Evolutionary conservation across 306 rosid genomes (phyloP).

Genomic region (Betula pendula): DNA sequence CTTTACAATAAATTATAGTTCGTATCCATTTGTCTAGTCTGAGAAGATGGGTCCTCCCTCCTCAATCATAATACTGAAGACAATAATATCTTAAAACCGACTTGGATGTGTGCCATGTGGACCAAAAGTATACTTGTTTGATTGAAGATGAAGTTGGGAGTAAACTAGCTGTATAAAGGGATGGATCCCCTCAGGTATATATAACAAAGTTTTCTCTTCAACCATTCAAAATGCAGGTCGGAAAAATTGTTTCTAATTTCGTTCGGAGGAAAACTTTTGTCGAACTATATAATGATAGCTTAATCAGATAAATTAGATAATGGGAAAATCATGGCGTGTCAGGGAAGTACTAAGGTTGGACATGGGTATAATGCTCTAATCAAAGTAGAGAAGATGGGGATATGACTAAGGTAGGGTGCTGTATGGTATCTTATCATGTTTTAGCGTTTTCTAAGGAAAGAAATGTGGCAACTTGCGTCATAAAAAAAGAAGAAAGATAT

Average conservation of each 20-base stretch:
- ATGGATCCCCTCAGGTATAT: background rate
- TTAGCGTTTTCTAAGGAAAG: background rate
- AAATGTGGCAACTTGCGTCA: background rate
- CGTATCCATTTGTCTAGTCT: constrained; percentile 1
- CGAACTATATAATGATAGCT: background rate
- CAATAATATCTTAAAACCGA: constrained; percentile 5
- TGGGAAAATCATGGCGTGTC: background rate
- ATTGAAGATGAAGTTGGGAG: no score
- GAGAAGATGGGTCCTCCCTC: constrained; percentile 16
- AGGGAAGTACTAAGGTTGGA: constrained; percentile 12
- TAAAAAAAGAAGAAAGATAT: background rate
- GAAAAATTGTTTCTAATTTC: no score
- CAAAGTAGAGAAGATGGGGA: background rate
- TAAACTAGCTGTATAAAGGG: background rate
- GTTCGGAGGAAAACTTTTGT: no score
- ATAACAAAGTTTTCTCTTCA: no score
- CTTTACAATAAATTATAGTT: background rate
- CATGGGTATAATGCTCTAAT: background rate
- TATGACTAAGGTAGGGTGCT: background rate
- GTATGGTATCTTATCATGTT: background rate
- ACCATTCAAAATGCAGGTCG: no score
- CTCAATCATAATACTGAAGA: background rate
- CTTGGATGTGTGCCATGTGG: constrained; percentile 28
- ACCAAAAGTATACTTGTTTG: constrained; percentile 2
- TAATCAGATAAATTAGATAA: no score